Percentiles rank a stretch among this genome's conserved stretches.
phyloP scores from a whole-genome alignment of 345 rosid species.

The Camelina hispida region DNA sequence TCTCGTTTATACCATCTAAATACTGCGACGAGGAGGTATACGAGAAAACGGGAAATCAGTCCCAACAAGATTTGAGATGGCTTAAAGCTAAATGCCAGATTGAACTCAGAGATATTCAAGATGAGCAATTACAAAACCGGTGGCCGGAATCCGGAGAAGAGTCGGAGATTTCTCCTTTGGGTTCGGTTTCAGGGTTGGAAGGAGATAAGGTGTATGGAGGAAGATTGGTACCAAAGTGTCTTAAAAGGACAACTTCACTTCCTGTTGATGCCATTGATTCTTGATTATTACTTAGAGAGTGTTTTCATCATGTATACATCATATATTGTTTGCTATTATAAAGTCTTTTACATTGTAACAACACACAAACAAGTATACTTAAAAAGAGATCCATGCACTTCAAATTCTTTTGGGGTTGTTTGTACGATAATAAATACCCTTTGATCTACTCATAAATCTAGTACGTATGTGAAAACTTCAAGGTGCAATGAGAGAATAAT shows the following conservation, averaged over 20 bases:
- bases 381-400: slow-evolving; percentile 29
- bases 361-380: slow-evolving; percentile 8
- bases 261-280: slow-evolving; percentile 70
- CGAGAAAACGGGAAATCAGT: slow-evolving; percentile 49
- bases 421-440: background rate
- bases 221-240: slow-evolving; percentile 54
- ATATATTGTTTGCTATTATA: slow-evolving; percentile 38
- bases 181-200: slow-evolving; percentile 36
- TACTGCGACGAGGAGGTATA: slow-evolving; percentile 46
- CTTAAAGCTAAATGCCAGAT: slow-evolving; percentile 66
- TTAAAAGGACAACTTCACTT: slow-evolving; percentile 69
- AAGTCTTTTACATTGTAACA: slow-evolving; percentile 19
- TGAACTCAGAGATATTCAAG: slow-evolving; percentile 59
- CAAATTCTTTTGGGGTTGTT: slow-evolving; percentile 31
- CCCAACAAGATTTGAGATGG: slow-evolving; percentile 70
- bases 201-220: slow-evolving; percentile 44
- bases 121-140: slow-evolving; percentile 51
- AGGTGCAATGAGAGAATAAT: background rate
- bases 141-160: slow-evolving; percentile 30
- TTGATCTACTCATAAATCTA: background rate
- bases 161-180: slow-evolving; percentile 16
- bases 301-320: slow-evolving; percentile 38
- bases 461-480: slow-evolving; percentile 10
- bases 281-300: slow-evolving; percentile 23
- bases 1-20: slow-evolving; percentile 36